These are phyloP conservation scores for Candida boidinii DNA, from an alignment of 805 yeast genomes.

Conservation along the genomic window DNA sequence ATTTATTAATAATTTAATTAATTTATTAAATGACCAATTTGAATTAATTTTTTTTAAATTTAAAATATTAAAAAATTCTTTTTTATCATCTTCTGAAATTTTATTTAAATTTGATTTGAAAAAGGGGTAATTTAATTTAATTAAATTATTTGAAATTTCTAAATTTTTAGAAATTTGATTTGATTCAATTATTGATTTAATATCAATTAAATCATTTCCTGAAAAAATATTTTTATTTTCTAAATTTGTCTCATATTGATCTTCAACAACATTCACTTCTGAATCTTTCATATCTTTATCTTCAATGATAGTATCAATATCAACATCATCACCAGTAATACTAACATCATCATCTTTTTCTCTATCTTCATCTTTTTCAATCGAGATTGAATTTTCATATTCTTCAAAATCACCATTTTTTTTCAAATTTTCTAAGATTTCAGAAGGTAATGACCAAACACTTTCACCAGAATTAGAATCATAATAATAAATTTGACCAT, in stretches of 20 bases:
- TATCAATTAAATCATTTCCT: conserved; percentile 8
- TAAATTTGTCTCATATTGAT: not conserved
- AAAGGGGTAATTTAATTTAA: too few relatives aligned
- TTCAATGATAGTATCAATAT: not conserved
- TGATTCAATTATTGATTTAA: not conserved
- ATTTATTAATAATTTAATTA: conserved; percentile 47
- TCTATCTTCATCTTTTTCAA: conserved; percentile 4
- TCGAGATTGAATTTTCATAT: conserved; percentile 2
- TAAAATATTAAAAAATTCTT: conserved; percentile 48
- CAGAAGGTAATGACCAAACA: conserved; percentile 70
- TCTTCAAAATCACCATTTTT: conserved; percentile 1
- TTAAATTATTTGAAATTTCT: too few relatives aligned
- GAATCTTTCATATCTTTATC: too few relatives aligned
- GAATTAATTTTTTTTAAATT: conserved; percentile 51
- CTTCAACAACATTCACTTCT: too few relatives aligned
- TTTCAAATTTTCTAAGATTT: not conserved
- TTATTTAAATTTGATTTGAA: not conserved
- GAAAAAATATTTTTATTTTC: not conserved
- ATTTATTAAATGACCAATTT: conserved; percentile 65
- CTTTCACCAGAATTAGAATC: conserved; percentile 57
- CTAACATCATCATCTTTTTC: too few relatives aligned
- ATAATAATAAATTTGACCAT: conserved; percentile 51
- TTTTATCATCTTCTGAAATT: conserved; percentile 4
- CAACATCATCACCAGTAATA: too few relatives aligned
- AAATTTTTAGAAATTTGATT: too few relatives aligned